Evolutionary conservation across 176 grass and related monocot genomes (phyloP), one percentile per base, ranked within the genome.

Genomic region (Musa itinerans): DNA sequence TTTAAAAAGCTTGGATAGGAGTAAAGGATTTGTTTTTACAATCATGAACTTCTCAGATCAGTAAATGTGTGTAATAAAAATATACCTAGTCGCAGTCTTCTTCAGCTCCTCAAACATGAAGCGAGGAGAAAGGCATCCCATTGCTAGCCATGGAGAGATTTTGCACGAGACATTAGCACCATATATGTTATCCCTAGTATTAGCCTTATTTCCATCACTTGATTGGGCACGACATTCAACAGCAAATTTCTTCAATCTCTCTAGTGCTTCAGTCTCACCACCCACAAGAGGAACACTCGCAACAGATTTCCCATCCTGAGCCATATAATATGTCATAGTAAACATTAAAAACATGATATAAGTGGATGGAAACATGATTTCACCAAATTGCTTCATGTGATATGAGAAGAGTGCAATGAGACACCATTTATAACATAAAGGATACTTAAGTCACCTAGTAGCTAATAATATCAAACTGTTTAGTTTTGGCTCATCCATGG

Each of bases 141-240:
- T 86, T 67, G 90, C 90, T 74, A 99, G 88, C 90, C 90, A 99
- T 54, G 95, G 95, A 48, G 95, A 99, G 83, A 99, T 92, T 91
- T 99, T 99, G 86, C 95, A 99, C 19, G 91, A 99, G 85, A 99
- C 94, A 83, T 89, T 99, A 71, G 91, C 91, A 79, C 91, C 95
- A 88, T 99, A 94, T 50, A 94, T 91, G 78, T 84, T 99, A 79
- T 89, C 86, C 22, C 63, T 75, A 63, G 66, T 72, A 75, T 58
- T 76, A 79, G 89, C 78, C 43, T 89, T 97, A 56, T 73, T 83
- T 71, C 54, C 76, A 87, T 92, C 92, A 34, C 83, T 87, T 12
- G 86, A 82, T 65, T 99, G 91, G 68, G 88, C 85, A 63, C 63
- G 72, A 61, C 79, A 89, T 83, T 99, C 95, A 29, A 81, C 76